These are phyloP conservation scores for Stephanodiscus triporus DNA, from an alignment of 108 stramenopile species.

Conservation along the genomic window DNA sequence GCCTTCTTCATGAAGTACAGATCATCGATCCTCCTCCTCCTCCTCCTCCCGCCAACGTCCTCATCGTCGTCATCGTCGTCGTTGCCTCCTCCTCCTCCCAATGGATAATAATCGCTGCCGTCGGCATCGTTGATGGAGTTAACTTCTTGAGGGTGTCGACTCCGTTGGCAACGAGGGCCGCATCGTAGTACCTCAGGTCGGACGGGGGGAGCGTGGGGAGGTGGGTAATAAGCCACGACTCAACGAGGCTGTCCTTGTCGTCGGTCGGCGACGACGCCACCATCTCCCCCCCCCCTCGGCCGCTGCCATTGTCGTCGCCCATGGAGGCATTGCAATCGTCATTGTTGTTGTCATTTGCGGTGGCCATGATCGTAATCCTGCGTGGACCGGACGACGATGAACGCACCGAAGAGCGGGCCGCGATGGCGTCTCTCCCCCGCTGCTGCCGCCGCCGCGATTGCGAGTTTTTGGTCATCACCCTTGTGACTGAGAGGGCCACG, in stretches of 20 bases:
- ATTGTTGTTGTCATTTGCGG: not conserved
- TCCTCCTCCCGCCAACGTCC: no score
- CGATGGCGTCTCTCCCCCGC: no score
- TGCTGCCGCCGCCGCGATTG: no score
- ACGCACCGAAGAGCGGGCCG: no score
- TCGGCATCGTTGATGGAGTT: slow-evolving; percentile 1
- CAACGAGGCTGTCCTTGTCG: not conserved
- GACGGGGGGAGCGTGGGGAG: not conserved
- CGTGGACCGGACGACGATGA: no score
- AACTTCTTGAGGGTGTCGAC: slow-evolving; percentile 4
- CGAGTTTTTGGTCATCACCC: no score
- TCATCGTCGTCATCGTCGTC: no score
- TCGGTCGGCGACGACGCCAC: not conserved
- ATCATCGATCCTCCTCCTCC: not conserved
- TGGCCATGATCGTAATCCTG: no score
- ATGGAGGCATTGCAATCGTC: not conserved
- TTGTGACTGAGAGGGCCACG: no score
- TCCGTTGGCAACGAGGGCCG: not conserved
- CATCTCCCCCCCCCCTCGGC: not conserved
- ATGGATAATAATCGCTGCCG: not conserved
- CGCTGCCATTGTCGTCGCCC: not conserved
- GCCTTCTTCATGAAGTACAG: slow-evolving; percentile 16
- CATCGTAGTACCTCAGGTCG: not conserved
- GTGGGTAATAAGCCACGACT: slow-evolving; percentile 3
- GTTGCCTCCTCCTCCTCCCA: no score